These are phyloP conservation scores for Fusarium denticulatum DNA, from an alignment of 2,329 filamentous ascomycete genomes.

Conservation along the genomic window DNA sequence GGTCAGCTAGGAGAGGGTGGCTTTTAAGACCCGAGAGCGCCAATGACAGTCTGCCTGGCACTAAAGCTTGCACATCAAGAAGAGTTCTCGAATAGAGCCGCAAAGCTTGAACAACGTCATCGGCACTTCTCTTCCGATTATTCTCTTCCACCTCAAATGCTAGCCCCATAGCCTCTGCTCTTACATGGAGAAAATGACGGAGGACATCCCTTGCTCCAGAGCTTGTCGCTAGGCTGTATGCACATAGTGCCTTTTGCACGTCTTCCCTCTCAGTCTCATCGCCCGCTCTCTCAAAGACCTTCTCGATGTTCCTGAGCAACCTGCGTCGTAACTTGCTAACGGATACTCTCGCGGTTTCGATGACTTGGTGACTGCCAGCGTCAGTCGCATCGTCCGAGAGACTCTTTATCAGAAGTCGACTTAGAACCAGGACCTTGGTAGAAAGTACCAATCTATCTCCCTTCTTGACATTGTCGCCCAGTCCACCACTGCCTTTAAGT, in stretches of 20 bases:
- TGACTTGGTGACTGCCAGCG: conserved; percentile 47
- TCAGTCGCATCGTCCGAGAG: conserved; percentile 63
- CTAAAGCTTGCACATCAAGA: conserved; percentile 78
- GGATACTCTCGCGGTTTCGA: conserved; percentile 72
- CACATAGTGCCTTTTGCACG: conserved; percentile 79
- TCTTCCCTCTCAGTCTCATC: conserved; percentile 57
- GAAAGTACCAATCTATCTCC: conserved; percentile 66
- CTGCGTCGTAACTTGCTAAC: conserved; percentile 70
- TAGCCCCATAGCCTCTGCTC: conserved; percentile 73
- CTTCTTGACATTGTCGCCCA: conserved; percentile 46
- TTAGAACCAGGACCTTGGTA: conserved; percentile 79
- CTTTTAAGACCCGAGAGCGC: conserved; percentile 75
- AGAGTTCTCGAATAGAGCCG: conserved; percentile 81
- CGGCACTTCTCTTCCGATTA: conserved; percentile 50
- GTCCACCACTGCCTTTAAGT: conserved; percentile 53
- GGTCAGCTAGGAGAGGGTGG: conserved; percentile 76
- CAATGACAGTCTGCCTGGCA: conserved; percentile 77
- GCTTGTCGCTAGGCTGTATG: conserved; percentile 83
- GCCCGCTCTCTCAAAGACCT: conserved; percentile 72
- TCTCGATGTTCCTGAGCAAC: conserved; percentile 74
- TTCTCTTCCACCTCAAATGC: conserved; percentile 65
- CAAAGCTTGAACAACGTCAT: conserved; percentile 71
- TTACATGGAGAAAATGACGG: conserved; percentile 78
- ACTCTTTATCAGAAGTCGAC: conserved; percentile 78
- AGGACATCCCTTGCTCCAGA: conserved; percentile 83